Evolutionary conservation across 2,329 filamentous ascomycete species (phyloP).

Genomic region (Trichophyton benhamiae): DNA sequence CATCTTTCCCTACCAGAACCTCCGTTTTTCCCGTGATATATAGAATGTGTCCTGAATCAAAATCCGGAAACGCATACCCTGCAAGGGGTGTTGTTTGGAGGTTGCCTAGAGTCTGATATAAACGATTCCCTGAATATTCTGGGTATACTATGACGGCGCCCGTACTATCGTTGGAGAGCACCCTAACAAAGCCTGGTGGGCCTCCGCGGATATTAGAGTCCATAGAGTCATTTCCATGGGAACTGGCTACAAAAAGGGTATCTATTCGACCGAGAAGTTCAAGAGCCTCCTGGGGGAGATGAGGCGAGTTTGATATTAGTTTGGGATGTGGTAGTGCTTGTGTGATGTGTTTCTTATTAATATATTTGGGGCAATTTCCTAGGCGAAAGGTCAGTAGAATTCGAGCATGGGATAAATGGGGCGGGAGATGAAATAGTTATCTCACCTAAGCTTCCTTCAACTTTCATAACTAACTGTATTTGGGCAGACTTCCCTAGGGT

Average conservation of each 20-base stretch:
- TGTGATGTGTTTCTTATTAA: constrained; percentile 59
- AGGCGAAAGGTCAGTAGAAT: constrained; percentile 7
- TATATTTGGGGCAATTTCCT: constrained; percentile 78
- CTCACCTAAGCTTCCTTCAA: constrained; percentile 55
- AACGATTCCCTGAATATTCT: constrained; percentile 71
- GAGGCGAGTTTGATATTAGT: constrained; percentile 36
- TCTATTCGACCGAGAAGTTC: constrained; percentile 53
- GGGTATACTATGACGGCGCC: constrained; percentile 55
- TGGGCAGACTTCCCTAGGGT: constrained; percentile 18
- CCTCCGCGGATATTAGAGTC: constrained; percentile 76
- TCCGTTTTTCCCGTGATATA: constrained; percentile 60
- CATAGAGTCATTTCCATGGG: constrained; percentile 53
- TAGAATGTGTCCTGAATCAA: constrained; percentile 57
- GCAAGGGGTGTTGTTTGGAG: constrained; percentile 53
- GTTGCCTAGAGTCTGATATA: constrained; percentile 78
- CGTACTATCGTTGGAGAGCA: constrained; percentile 43
- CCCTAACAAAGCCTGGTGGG: constrained; percentile 57
- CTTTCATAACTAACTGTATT: constrained; percentile 51
- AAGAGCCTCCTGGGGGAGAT: constrained; percentile 44
- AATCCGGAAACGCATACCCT: constrained; percentile 63
- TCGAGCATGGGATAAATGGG: not conserved
- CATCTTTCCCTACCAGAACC: constrained; percentile 53
- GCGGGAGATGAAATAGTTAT: constrained; percentile 1
- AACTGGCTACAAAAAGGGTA: constrained; percentile 65
- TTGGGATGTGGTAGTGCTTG: constrained; percentile 43